These are phyloP conservation scores for Cinnamomum chago DNA, from an alignment of 164 flowering plant species.

Conservation along the genomic window DNA sequence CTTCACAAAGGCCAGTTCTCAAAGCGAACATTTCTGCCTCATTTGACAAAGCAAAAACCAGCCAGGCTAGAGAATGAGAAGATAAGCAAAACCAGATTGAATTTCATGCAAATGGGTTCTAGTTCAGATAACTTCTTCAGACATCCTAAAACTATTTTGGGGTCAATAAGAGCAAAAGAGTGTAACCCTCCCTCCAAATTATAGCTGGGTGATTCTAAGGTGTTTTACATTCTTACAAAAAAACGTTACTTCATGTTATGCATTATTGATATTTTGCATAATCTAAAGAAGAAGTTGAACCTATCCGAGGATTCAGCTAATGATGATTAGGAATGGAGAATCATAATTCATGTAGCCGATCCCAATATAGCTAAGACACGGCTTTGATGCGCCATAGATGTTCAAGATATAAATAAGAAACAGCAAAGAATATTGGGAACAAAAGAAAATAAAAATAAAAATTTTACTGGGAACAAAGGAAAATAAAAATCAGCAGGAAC, in stretches of 20 bases:
- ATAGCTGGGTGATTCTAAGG: neutral
- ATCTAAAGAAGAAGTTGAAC: too few species aligned
- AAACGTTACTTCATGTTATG: neutral
- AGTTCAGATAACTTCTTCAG: neutral
- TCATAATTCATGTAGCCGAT: too few species aligned
- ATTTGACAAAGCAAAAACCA: too few species aligned
- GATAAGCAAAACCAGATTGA: neutral
- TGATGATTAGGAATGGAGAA: too few species aligned
- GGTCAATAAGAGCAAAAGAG: neutral
- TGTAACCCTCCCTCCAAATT: neutral
- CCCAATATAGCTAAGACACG: too few species aligned
- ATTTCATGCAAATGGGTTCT: neutral
- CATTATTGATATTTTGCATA: neutral
- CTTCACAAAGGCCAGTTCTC: too few species aligned
- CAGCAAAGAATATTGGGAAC: neutral
- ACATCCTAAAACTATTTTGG: neutral
- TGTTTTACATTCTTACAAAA: neutral
- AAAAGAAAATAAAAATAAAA: neutral
- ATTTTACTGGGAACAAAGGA: neutral
- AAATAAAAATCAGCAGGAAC: neutral
- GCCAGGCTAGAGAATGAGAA: neutral
- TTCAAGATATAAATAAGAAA: too few species aligned
- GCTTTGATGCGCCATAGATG: too few species aligned
- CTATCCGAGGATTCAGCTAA: too few species aligned
- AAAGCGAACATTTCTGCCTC: too few species aligned